phyloP scores from a whole-genome alignment of 2,329 filamentous ascomycete genomes.

The Botrytis fragariae region DNA sequence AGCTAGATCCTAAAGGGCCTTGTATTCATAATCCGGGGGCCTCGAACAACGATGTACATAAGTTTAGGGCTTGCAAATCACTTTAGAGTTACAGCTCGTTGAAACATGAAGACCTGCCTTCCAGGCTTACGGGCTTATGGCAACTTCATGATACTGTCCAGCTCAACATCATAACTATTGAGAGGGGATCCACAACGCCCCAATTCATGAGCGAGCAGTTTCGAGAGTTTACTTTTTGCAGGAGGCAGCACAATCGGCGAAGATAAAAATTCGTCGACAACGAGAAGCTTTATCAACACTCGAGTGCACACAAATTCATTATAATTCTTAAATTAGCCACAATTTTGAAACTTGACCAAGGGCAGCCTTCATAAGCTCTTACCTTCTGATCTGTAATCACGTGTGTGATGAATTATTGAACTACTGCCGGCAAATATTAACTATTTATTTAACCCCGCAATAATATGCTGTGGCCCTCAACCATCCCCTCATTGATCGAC shows the following conservation, averaged over 20 bases:
- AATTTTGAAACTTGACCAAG: not conserved
- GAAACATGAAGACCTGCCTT: not conserved
- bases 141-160: not conserved
- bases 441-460: conserved; percentile 4
- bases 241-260: not conserved
- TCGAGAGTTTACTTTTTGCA: not conserved
- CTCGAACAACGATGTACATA: conserved; percentile 21
- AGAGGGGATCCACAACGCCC: not conserved
- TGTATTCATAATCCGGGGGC: conserved; percentile 17
- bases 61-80: conserved; percentile 10
- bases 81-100: not conserved
- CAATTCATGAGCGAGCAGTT: not conserved
- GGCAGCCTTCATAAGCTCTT: not conserved
- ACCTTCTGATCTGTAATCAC: not conserved
- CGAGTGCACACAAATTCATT: not conserved
- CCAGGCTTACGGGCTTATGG: not conserved
- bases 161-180: not conserved
- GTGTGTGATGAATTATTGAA: not conserved
- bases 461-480: not conserved
- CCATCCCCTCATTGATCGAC: conserved; percentile 15
- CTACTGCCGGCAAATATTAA: conserved; percentile 11
- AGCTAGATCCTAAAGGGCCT: conserved; percentile 32
- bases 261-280: not conserved
- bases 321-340: not conserved
- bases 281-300: not conserved